Evolutionary conservation across 345 rosid species (phyloP).

Genomic region (Salix viminalis): DNA sequence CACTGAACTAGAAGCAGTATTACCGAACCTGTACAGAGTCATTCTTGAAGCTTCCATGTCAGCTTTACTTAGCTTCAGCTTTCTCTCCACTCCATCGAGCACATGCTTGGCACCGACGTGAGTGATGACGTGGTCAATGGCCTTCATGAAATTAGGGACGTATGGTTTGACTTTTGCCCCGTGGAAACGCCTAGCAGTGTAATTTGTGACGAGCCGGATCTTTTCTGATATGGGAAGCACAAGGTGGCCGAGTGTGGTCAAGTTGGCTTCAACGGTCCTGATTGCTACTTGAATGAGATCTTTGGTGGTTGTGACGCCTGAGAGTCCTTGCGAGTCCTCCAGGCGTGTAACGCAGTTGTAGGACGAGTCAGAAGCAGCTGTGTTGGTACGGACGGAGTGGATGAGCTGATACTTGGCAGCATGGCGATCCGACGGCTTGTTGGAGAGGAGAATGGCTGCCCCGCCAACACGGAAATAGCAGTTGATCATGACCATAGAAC

Average conservation of each 20-base stretch:
- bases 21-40: slow-evolving; percentile 15
- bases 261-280: slow-evolving; percentile 5
- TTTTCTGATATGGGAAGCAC: slow-evolving; percentile 25
- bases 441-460: slow-evolving; percentile 54
- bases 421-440: slow-evolving; percentile 9
- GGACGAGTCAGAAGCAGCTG: slow-evolving; percentile 1
- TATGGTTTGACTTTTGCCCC: slow-evolving; percentile 51
- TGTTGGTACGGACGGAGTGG: slow-evolving; percentile 3
- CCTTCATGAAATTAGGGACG: slow-evolving; percentile 14
- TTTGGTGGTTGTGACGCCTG: neutral
- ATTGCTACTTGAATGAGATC: slow-evolving; percentile 2
- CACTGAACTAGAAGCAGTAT: slow-evolving; percentile 12
- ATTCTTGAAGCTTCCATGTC: slow-evolving; percentile 17
- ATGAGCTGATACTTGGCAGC: slow-evolving; percentile 2
- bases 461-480: slow-evolving; percentile 57
- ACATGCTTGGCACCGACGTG: slow-evolving; percentile 16
- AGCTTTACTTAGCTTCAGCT: neutral
- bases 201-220: slow-evolving; percentile 50
- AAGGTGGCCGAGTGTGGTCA: slow-evolving; percentile 5
- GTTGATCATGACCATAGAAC: slow-evolving; percentile 55
- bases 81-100: slow-evolving; percentile 17
- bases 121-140: slow-evolving; percentile 8
- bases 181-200: slow-evolving; percentile 61
- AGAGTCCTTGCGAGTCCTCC: slow-evolving; percentile 6
- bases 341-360: neutral